Percentiles rank a stretch among this genome's conserved stretches.
Conservation (phyloP, 768 basidiomycete species). For the Mycena polygramma region DNA sequence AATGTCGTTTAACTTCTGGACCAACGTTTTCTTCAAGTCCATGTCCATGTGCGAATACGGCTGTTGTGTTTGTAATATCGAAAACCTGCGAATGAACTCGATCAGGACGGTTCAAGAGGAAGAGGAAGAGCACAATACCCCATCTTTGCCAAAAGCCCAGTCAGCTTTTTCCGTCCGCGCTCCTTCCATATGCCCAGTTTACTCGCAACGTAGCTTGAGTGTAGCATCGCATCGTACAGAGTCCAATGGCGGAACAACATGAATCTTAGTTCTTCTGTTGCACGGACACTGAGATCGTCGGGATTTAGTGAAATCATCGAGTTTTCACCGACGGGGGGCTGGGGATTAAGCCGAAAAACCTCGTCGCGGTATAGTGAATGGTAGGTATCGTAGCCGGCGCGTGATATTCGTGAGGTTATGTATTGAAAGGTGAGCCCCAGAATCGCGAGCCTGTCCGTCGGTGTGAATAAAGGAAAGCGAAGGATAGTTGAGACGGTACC, state of each 20-base stretch:
- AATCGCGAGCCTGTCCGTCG: slow-evolving; percentile 81
- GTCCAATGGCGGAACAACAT: slow-evolving; percentile 98
- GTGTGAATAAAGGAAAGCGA: slow-evolving; percentile 2
- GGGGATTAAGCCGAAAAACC: slow-evolving; percentile 90
- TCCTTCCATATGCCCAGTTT: slow-evolving; percentile 98
- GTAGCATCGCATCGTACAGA: slow-evolving; percentile 97
- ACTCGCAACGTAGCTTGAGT: slow-evolving; percentile 95
- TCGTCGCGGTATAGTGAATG: slow-evolving; percentile 90
- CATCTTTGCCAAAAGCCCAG: slow-evolving; percentile 97
- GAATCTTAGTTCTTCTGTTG: slow-evolving; percentile 92
- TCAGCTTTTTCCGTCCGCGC: slow-evolving; percentile 87
- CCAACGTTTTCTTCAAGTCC: slow-evolving; percentile 86
- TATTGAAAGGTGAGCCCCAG: slow-evolving; percentile 96
- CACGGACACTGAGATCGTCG: slow-evolving; percentile 86
- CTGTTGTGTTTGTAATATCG: slow-evolving; percentile 94
- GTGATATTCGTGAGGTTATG: slow-evolving; percentile 86
- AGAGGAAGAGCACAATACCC: slow-evolving; percentile 68
- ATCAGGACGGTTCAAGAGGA: not conserved
- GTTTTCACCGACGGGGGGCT: slow-evolving; percentile 57
- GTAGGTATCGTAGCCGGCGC: slow-evolving; percentile 85
- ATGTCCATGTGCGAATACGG: slow-evolving; percentile 96
- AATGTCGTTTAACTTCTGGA: slow-evolving; percentile 86
- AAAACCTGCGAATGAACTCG: slow-evolving; percentile 74
- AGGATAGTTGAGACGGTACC: slow-evolving; percentile 59
- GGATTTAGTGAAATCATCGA: slow-evolving; percentile 72